A percentile compares a stretch with the other conserved stretches of the same genome.
Conservation (phyloP, 1,284 basidiomycete species). For the Pseudozyma hubeiensis region DNA sequence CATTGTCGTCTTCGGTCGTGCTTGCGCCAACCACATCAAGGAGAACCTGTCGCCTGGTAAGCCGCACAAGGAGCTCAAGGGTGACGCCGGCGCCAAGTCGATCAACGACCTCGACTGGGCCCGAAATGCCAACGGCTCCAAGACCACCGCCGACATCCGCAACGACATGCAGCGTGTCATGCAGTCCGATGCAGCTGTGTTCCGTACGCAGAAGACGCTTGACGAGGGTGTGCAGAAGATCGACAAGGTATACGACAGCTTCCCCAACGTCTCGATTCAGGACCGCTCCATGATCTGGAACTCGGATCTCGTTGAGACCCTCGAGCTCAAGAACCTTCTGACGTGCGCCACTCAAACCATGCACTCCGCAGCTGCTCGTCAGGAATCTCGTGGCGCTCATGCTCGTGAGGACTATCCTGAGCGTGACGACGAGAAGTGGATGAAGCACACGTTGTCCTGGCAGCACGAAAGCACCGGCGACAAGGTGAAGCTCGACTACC, state of each 20-base stretch:
- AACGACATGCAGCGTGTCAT: constrained; percentile 98
- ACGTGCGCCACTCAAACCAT: constrained; percentile 97
- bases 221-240: constrained; percentile 93
- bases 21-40: constrained; percentile 96
- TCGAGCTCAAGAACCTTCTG: constrained; percentile 95
- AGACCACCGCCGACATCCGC: constrained; percentile 89
- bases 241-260: constrained; percentile 85
- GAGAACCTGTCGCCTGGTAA: constrained; percentile 89
- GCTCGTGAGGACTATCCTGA: constrained; percentile 93
- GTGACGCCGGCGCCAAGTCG: constrained; percentile 85
- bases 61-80: constrained; percentile 88
- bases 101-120: constrained; percentile 92
- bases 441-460: constrained; percentile 64
- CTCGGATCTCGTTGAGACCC: constrained; percentile 89
- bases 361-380: constrained; percentile 90
- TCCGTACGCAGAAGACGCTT: constrained; percentile 86
- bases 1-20: constrained; percentile 99
- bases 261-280: constrained; percentile 91
- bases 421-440: constrained; percentile 78
- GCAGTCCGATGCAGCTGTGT: constrained; percentile 76
- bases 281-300: constrained; percentile 98
- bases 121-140: constrained; percentile 79
- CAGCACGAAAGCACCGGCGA: constrained; percentile 71
- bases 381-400: constrained; percentile 97
- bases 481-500: constrained; percentile 89